Percentiles rank a stretch among this genome's conserved stretches.
phyloP scores from a whole-genome alignment of 129 eudicot species.

The Saussurea involucrata region DNA sequence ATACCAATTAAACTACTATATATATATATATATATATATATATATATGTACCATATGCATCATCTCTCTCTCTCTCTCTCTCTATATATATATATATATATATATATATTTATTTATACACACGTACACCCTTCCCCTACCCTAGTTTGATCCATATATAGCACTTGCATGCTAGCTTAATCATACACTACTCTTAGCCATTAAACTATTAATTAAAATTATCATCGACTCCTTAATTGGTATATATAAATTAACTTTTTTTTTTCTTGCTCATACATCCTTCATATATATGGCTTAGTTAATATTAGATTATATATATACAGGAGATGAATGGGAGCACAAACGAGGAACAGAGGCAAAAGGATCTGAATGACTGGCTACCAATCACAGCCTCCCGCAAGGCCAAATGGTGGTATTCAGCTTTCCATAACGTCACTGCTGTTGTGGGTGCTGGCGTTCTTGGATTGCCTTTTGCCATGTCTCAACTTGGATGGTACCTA shows the following conservation, averaged over 20 bases:
- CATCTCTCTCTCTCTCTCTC: not conserved
- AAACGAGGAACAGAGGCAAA: not conserved
- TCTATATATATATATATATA: too few species aligned
- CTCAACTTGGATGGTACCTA: conserved; percentile 29
- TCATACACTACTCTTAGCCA: not conserved
- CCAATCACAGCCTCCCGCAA: conserved; percentile 24
- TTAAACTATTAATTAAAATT: too few species aligned
- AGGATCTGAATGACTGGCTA: conserved; percentile 14
- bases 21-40: too few species aligned
- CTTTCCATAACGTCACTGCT: conserved; percentile 29
- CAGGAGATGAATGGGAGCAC: conserved; percentile 5
- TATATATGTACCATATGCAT: too few species aligned
- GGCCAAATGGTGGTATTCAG: conserved; percentile 28
- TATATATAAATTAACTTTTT: too few species aligned
- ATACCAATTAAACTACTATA: not conserved
- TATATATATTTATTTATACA: too few species aligned
- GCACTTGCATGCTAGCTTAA: not conserved
- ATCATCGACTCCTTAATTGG: too few species aligned
- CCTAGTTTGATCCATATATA: not conserved
- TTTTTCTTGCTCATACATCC: not conserved
- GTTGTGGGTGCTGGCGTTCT: conserved; percentile 11
- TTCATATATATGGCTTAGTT: too few species aligned
- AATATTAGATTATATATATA: not conserved
- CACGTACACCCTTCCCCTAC: not conserved
- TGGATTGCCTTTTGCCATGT: conserved; percentile 20